These are phyloP conservation scores for Russula sp. DNA, from an alignment of 768 basidiomycete genomes.

Conservation along the genomic window DNA sequence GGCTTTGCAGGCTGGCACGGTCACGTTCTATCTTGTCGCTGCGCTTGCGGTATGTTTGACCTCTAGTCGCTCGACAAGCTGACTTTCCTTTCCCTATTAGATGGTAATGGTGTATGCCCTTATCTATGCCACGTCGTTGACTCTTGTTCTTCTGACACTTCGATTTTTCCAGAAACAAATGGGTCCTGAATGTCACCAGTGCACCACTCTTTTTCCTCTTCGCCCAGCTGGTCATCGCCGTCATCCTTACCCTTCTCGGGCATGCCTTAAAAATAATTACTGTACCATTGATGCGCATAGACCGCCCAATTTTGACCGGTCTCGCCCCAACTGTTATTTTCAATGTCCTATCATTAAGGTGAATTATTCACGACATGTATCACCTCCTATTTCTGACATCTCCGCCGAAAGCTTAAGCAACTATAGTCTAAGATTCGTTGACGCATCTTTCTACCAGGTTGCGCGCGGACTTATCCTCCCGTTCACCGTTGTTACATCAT, in stretches of 20 bases:
- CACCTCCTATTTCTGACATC: slow-evolving; percentile 15
- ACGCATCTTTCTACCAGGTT: slow-evolving; percentile 93
- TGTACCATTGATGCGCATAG: slow-evolving; percentile 56
- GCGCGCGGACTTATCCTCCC: slow-evolving; percentile 92
- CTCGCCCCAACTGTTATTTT: slow-evolving; percentile 71
- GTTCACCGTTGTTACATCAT: slow-evolving; percentile 88
- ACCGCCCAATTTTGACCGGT: slow-evolving; percentile 63
- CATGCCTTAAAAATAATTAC: slow-evolving; percentile 64
- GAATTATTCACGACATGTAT: slow-evolving; percentile 18
- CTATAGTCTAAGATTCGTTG: slow-evolving; percentile 89
- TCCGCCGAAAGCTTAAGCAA: slow-evolving; percentile 66
- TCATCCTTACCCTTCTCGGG: slow-evolving; percentile 65
- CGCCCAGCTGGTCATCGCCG: slow-evolving; percentile 76
- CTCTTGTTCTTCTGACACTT: slow-evolving; percentile 23
- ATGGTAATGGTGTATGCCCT: slow-evolving; percentile 83
- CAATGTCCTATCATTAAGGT: slow-evolving; percentile 85
- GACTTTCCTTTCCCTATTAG: slow-evolving; percentile 39
- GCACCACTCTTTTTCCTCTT: slow-evolving; percentile 87
- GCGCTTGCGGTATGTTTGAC: slow-evolving; percentile 68
- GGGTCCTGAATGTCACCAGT: slow-evolving; percentile 74
- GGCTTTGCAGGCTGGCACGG: slow-evolving; percentile 61
- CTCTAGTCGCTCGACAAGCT: neutral
- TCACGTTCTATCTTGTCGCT: slow-evolving; percentile 85
- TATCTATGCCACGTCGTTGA: slow-evolving; percentile 2
- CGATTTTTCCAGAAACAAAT: slow-evolving; percentile 66